phyloP scores from a whole-genome alignment of 2,329 filamentous ascomycete genomes.

The Fusarium sp. region DNA sequence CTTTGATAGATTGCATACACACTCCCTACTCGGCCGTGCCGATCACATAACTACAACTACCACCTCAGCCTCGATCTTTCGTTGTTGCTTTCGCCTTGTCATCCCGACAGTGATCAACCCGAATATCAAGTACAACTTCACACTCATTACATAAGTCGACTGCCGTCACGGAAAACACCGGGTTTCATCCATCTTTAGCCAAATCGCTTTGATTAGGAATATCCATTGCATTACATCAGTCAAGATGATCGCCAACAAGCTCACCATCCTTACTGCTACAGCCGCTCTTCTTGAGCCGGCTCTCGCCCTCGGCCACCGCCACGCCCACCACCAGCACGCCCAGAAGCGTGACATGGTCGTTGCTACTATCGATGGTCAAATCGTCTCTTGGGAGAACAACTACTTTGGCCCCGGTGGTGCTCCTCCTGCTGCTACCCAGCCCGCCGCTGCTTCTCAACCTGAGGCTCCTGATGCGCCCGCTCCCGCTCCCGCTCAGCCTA shows the following conservation, averaged over 20 bases:
- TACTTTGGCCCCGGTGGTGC: constrained; percentile 51
- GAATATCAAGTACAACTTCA: constrained; percentile 25
- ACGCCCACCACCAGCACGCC: constrained; percentile 53
- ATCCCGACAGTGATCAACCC: constrained; percentile 38
- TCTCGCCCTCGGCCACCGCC: constrained; percentile 58
- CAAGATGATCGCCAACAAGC: constrained; percentile 60
- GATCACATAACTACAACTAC: constrained; percentile 38
- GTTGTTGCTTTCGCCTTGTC: constrained; percentile 31
- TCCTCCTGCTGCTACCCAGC: constrained; percentile 41
- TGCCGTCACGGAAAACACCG: constrained; percentile 6
- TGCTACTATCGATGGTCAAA: constrained; percentile 42
- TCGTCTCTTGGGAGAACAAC: constrained; percentile 57
- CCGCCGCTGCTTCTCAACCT: constrained; percentile 21
- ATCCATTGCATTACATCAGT: neutral
- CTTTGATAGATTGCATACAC: constrained; percentile 64
- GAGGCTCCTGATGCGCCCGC: constrained; percentile 20
- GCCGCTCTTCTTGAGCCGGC: constrained; percentile 59
- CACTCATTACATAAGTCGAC: constrained; percentile 33
- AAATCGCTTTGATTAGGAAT: constrained; percentile 6
- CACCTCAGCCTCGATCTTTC: constrained; percentile 37
- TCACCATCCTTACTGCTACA: constrained; percentile 57
- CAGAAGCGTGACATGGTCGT: constrained; percentile 55
- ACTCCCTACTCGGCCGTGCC: constrained; percentile 54
- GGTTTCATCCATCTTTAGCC: constrained; percentile 4
- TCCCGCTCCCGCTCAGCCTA: constrained; percentile 27